phyloP scores from a whole-genome alignment of 2,329 filamentous ascomycete species.

The Curvularia lunata region DNA sequence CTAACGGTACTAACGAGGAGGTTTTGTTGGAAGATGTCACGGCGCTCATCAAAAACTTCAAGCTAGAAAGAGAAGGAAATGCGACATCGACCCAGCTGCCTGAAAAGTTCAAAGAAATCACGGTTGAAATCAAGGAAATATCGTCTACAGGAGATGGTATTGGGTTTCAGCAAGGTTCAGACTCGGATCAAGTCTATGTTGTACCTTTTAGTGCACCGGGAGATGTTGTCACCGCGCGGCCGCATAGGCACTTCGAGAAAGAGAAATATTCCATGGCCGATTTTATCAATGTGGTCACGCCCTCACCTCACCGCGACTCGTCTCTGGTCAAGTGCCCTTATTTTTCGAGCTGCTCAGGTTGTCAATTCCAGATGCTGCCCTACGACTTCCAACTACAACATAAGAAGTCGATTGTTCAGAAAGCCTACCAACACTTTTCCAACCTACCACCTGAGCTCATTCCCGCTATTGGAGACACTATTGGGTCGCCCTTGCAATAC shows the following conservation, averaged over 20 bases:
- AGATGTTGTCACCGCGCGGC: constrained; percentile 78
- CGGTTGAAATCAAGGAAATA: constrained; percentile 79
- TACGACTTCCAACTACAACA: constrained; percentile 84
- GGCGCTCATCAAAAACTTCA: constrained; percentile 49
- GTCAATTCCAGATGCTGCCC: constrained; percentile 96
- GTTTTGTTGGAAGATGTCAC: constrained; percentile 56
- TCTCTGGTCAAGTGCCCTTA: constrained; percentile 80
- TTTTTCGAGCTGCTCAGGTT: constrained; percentile 84
- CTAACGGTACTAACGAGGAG: constrained; percentile 58
- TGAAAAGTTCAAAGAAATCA: constrained; percentile 73
- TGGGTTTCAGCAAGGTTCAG: constrained; percentile 70
- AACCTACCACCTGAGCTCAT: constrained; percentile 76
- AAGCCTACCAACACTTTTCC: constrained; percentile 91
- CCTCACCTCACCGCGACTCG: constrained; percentile 79
- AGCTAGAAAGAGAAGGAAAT: constrained; percentile 31
- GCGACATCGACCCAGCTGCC: constrained; percentile 56
- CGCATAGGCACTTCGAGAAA: constrained; percentile 71
- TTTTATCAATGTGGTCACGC: constrained; percentile 76
- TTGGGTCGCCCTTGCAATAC: constrained; percentile 88
- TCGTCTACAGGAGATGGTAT: constrained; percentile 94
- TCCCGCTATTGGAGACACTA: constrained; percentile 80
- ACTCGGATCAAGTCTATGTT: constrained; percentile 74
- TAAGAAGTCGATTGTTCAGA: constrained; percentile 86
- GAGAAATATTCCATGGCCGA: constrained; percentile 79
- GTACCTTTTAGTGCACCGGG: constrained; percentile 89